phyloP scores from a whole-genome alignment of 2,329 filamentous ascomycete species.

The Hypoxylon sp. region DNA sequence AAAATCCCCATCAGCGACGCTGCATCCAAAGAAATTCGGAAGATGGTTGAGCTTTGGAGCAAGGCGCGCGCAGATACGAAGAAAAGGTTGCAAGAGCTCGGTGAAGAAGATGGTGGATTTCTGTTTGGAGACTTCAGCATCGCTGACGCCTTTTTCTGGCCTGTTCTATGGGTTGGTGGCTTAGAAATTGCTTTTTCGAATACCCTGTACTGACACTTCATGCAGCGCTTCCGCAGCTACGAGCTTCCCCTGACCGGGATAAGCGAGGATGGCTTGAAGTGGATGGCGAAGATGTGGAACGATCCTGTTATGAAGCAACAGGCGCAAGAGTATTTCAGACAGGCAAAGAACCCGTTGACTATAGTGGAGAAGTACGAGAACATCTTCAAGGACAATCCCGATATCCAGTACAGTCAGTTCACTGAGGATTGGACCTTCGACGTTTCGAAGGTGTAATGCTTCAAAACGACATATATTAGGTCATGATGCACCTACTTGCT shows the following conservation, averaged over 20 bases:
- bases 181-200: neutral
- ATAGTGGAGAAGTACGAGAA: constrained; percentile 48
- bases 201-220: constrained; percentile 1
- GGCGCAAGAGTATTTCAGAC: constrained; percentile 48
- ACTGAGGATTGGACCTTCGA: constrained; percentile 47
- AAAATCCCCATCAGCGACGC: constrained; percentile 44
- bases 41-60: constrained; percentile 49
- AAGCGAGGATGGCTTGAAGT: constrained; percentile 46
- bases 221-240: constrained; percentile 51
- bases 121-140: constrained; percentile 52
- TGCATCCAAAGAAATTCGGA: constrained; percentile 43
- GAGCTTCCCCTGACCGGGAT: constrained; percentile 49
- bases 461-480: neutral
- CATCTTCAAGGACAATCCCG: constrained; percentile 43
- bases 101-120: constrained; percentile 49
- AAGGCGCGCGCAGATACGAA: constrained; percentile 40
- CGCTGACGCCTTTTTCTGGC: constrained; percentile 54
- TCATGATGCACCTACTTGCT: neutral
- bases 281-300: constrained; percentile 54
- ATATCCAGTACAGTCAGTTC: constrained; percentile 46
- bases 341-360: constrained; percentile 47
- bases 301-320: constrained; percentile 46
- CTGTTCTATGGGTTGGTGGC: constrained; percentile 51
- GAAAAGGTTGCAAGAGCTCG: constrained; percentile 40
- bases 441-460: neutral